Evolutionary conservation across 2,329 filamentous ascomycete species (phyloP).

Genomic region (Fusarium tricinctum): DNA sequence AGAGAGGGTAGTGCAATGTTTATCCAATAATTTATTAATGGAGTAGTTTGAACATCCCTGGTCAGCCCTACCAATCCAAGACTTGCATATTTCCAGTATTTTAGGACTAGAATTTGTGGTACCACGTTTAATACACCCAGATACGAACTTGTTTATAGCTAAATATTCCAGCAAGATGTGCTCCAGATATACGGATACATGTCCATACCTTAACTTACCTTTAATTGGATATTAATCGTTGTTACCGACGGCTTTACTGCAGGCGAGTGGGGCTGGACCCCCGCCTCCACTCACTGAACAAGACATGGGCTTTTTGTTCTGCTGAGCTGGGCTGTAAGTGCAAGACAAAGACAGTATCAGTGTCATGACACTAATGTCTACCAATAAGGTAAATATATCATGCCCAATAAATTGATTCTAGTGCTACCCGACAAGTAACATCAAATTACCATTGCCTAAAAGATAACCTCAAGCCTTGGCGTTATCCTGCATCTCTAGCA

Average conservation of each 20-base stretch:
- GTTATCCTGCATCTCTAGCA: neutral
- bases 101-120: neutral
- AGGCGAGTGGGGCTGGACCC: neutral
- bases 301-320: neutral
- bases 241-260: neutral
- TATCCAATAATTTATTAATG: neutral
- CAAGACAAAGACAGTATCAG: neutral
- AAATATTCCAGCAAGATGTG: neutral
- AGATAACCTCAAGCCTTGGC: no score
- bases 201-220: no score
- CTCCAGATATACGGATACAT: neutral
- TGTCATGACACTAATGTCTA: neutral
- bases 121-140: neutral
- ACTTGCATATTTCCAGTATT: neutral
- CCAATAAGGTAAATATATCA: neutral
- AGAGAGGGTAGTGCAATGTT: neutral
- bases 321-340: neutral
- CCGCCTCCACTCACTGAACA: neutral
- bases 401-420: neutral
- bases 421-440: neutral
- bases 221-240: no score
- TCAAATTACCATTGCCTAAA: neutral
- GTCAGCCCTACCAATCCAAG: constrained; percentile 31
- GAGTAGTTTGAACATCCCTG: constrained; percentile 3
- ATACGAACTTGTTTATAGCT: neutral